phyloP scores from a whole-genome alignment of 1,139 yeast genomes.

The Zygosaccharomyces sapae region DNA sequence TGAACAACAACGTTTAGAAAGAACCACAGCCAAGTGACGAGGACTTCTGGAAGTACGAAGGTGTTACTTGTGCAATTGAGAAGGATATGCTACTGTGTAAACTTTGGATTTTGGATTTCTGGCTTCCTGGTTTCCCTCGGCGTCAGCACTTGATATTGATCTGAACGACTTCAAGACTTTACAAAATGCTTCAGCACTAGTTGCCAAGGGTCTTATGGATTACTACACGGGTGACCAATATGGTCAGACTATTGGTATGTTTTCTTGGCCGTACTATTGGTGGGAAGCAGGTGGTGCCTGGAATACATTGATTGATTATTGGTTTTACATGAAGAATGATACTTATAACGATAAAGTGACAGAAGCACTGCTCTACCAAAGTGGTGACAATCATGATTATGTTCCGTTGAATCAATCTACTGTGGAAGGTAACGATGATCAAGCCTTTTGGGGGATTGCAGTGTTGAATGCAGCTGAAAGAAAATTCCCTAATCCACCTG shows the following conservation, averaged over 20 bases:
- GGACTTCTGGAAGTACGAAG: not conserved
- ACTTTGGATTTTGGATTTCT: constrained; percentile 1
- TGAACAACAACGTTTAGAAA: not conserved
- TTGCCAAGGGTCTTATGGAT: constrained; percentile 73
- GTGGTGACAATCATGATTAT: constrained; percentile 71
- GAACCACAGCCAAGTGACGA: not conserved
- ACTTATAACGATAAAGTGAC: constrained; percentile 58
- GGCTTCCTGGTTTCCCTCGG: constrained; percentile 8
- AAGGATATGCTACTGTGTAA: not conserved
- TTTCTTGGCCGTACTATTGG: constrained; percentile 87
- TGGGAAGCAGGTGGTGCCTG: constrained; percentile 99
- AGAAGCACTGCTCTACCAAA: constrained; percentile 66
- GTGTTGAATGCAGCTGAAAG: constrained; percentile 89
- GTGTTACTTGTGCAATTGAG: not conserved
- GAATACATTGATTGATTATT: constrained; percentile 79
- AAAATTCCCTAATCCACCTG: constrained; percentile 73
- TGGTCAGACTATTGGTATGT: constrained; percentile 84
- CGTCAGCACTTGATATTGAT: constrained; percentile 37
- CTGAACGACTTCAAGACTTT: constrained; percentile 40
- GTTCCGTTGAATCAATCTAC: constrained; percentile 86
- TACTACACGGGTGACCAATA: constrained; percentile 68
- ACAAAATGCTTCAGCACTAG: constrained; percentile 50
- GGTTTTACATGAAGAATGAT: constrained; percentile 66
- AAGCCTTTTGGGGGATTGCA: constrained; percentile 93
- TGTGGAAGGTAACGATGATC: constrained; percentile 98